Base-by-base conservation (phyloP, 2,329 filamentous ascomycete genomes). In the Penicillium sp. region DNA sequence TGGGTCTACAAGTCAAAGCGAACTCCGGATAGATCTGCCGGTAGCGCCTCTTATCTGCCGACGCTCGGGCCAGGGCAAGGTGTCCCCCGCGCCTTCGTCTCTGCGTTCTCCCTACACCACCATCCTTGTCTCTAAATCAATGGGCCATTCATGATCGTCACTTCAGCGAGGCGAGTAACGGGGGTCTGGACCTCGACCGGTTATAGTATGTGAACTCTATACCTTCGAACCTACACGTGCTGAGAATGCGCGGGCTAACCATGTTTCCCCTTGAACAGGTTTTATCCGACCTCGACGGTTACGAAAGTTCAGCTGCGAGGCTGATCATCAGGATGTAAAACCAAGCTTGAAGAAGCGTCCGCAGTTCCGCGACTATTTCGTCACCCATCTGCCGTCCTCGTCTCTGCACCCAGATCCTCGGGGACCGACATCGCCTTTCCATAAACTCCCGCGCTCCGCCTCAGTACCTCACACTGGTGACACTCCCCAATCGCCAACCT, bases 331-430 rank as follows among this genome's bases (percentile, higher is more conserved):
- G 24, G 50, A 57, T 49, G 46, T 47, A 33, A 49, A 45, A 18
- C 50, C 53, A 28, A 41, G 45, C 29, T 31, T 43, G 21, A 65
- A 63, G 51, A 76, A 74, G 47, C 81, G 83, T 44, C 61, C 58
- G 6, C 71, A 74, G 57, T 97, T 97, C 72, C 91, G 96, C 76
- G 91, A 95, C 64, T 97, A 99, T 78, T 99, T 99, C 72, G 90
- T 97, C 54, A 96, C 94, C 8, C 90, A 96, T 71, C 82, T 99
- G 1, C 93, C 94, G 4, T 95, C 91, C 16, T 95, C 91, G 13
- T 96, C 92, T 3, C 81, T 96, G 42, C 89, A 96, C 64, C 93
- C 94, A 7, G 93, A 97, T 72, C 88, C 89, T 33, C 81, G 85
- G 50, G 76, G 79, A 21, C 74, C 80, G 16, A 68, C 76, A 26